Base-by-base conservation (phyloP, 345 rosid genomes). In the Eucalyptus cladocalyx region DNA sequence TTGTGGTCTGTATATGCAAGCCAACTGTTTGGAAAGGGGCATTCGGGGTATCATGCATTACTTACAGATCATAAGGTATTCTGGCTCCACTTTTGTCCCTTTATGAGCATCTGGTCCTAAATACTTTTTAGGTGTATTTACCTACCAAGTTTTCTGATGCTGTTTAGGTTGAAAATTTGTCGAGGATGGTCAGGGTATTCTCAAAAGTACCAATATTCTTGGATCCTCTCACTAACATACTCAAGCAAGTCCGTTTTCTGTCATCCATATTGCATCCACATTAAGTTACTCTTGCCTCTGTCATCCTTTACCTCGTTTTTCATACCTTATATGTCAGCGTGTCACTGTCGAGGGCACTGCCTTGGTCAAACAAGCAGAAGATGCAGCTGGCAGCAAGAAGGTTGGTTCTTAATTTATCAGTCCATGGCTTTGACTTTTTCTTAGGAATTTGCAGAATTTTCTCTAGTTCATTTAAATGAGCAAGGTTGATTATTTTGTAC, bases 141-240 rank as follows among this genome's bases (percentile, higher is more conserved):
- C 45, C 45, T 72, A 37, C 81, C 81, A 72, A 37, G 81, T 72
- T 37, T 72, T 72, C 26, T 9, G 81, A 72, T 37, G 26, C 81
- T 37, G 5, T 72, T 86, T 91, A 98, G 99, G 95, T 94, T 87
- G 99, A 96, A 34, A 99, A 96, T 92, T 96, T 98, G 88, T 98
- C 98, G 50, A 94, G 99, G 94, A 97, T 96, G 96, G 95, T 95
- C 92, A 95, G 97, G 93, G 99, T 97, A 53, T 98, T 94, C 89
- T 94, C 93, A 72, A 95, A 95, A 90, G 94, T 96, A 86, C 91
- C 93, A 4, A 83, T 83, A 86, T 98, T 98, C 89, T 91, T 98
- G 94, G 99, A 96, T 60, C 98, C 96, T 9, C 95, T 97, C 86
- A 94, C 99, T 87, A 90, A 90, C 90, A 91, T 93, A 87, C 94